Evolutionary conservation across 768 basidiomycete species (phyloP).

Genomic region (Leccinum ochraceum): DNA sequence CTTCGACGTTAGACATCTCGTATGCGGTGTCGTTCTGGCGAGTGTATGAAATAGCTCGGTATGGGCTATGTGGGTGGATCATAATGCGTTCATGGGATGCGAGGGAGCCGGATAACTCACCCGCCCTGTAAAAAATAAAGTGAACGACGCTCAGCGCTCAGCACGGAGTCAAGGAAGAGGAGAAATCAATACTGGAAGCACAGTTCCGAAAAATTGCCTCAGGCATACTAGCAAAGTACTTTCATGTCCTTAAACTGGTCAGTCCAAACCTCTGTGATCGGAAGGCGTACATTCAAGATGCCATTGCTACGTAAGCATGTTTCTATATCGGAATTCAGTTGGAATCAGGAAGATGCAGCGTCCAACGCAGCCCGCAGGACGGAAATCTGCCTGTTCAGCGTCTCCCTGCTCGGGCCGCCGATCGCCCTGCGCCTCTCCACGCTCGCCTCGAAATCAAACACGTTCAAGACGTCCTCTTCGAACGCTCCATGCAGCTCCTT

Average conservation of each 20-base stretch:
- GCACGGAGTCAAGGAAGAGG: too few species aligned
- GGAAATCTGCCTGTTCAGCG: conserved; percentile 83
- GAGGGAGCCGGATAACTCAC: too few species aligned
- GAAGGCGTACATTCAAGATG: too few species aligned
- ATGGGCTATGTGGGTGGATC: conserved; percentile 14
- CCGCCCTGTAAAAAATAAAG: too few species aligned
- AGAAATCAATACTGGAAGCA: too few species aligned
- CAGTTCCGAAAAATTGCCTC: too few species aligned
- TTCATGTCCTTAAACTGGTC: too few species aligned
- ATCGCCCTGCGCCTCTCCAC: conserved; percentile 92
- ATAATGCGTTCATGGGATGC: too few species aligned
- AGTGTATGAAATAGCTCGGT: conserved; percentile 61
- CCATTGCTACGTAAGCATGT: too few species aligned
- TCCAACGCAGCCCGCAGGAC: conserved; percentile 64
- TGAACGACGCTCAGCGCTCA: too few species aligned
- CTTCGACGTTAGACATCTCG: conserved; percentile 64
- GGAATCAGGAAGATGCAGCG: background rate
- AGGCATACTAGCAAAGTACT: too few species aligned
- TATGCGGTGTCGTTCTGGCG: conserved; percentile 61
- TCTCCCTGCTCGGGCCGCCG: conserved; percentile 85
- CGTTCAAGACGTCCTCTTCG: conserved; percentile 71
- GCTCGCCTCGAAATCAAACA: conserved; percentile 95
- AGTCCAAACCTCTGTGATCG: too few species aligned
- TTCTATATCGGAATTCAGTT: background rate
- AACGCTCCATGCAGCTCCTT: conserved; percentile 76